phyloP scores from a whole-genome alignment of 2,329 filamentous ascomycete species.

The Paraphaeosphaeria sporulosa region DNA sequence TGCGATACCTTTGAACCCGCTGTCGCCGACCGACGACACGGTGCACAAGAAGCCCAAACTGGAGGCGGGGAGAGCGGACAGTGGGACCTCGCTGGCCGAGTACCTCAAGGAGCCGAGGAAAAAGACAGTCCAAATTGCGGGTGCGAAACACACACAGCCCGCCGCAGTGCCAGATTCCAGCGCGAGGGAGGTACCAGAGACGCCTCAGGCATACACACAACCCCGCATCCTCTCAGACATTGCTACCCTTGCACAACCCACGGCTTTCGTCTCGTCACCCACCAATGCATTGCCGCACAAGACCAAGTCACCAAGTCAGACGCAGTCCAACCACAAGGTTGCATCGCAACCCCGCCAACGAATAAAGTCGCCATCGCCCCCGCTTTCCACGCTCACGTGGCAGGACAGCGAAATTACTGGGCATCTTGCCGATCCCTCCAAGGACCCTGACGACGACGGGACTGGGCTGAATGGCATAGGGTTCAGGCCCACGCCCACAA shows the following conservation, averaged over 20 bases:
- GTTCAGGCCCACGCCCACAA: constrained; percentile 67
- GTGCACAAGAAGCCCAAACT: constrained; percentile 48
- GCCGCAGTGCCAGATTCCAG: constrained; percentile 9
- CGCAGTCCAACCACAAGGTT: constrained; percentile 14
- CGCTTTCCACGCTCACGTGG: constrained; percentile 58
- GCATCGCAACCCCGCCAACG: constrained; percentile 27
- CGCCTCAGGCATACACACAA: constrained; percentile 36
- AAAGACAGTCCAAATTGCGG: constrained; percentile 6
- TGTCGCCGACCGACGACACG: constrained; percentile 44
- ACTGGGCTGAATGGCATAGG: constrained; percentile 71
- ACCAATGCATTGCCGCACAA: constrained; percentile 17
- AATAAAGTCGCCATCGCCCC: constrained; percentile 41
- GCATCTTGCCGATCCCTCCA: constrained; percentile 58
- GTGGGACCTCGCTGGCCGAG: constrained; percentile 23
- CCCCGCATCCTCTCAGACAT: constrained; percentile 44
- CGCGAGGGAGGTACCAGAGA: constrained; percentile 38
- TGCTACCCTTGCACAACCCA: constrained; percentile 40
- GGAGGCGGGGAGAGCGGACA: constrained; percentile 30
- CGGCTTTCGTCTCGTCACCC: constrained; percentile 32
- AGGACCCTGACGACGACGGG: constrained; percentile 67
- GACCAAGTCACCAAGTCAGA: constrained; percentile 11
- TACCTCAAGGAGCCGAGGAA: constrained; percentile 15
- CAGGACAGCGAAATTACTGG: constrained; percentile 69
- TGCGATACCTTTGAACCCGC: constrained; percentile 43
- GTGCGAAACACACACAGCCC: constrained; percentile 17